Percentiles rank a stretch among this genome's conserved stretches.
phyloP scores from a whole-genome alignment of 352 stramenopile species.

The Phytophthora citrophthora region DNA sequence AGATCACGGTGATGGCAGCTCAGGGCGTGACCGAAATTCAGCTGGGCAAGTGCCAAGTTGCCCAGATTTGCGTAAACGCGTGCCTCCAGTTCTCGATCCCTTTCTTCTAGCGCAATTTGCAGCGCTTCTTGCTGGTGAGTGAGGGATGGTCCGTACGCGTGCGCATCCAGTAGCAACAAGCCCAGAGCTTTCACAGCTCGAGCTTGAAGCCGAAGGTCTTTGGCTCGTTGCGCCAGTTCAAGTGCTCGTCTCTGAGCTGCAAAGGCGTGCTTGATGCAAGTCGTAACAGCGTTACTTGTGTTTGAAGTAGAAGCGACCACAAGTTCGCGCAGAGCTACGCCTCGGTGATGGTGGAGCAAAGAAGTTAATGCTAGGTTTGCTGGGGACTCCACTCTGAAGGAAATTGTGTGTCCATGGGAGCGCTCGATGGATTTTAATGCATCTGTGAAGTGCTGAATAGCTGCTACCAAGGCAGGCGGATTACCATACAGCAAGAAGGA shows the following conservation, averaged over 20 bases:
- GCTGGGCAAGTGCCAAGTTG: slow-evolving; percentile 63
- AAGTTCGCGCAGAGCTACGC: slow-evolving; percentile 71
- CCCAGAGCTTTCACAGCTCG: slow-evolving; percentile 73
- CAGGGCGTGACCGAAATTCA: slow-evolving; percentile 64
- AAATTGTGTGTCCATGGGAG: neutral
- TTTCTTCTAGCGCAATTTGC: slow-evolving; percentile 45
- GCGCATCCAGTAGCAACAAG: slow-evolving; percentile 57
- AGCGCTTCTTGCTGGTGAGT: slow-evolving; percentile 75
- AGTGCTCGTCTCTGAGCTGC: slow-evolving; percentile 60
- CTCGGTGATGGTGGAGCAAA: slow-evolving; percentile 73
- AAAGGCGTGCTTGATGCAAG: slow-evolving; percentile 31
- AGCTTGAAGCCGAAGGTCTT: slow-evolving; percentile 51
- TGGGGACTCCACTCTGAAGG: neutral
- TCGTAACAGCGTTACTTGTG: slow-evolving; percentile 9
- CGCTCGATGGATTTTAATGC: slow-evolving; percentile 43
- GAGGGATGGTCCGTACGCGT: slow-evolving; percentile 49
- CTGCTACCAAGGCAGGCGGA: slow-evolving; percentile 26
- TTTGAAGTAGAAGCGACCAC: slow-evolving; percentile 19
- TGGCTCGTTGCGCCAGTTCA: slow-evolving; percentile 42
- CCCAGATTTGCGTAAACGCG: slow-evolving; percentile 82
- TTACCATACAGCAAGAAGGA: slow-evolving; percentile 65
- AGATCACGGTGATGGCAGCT: slow-evolving; percentile 73
- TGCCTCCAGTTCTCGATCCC: slow-evolving; percentile 71
- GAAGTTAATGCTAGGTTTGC: slow-evolving; percentile 37
- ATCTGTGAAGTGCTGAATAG: slow-evolving; percentile 46